Evolutionary conservation across 2,329 filamentous ascomycete genomes (phyloP).

Genomic region (Polychaeton citri): DNA sequence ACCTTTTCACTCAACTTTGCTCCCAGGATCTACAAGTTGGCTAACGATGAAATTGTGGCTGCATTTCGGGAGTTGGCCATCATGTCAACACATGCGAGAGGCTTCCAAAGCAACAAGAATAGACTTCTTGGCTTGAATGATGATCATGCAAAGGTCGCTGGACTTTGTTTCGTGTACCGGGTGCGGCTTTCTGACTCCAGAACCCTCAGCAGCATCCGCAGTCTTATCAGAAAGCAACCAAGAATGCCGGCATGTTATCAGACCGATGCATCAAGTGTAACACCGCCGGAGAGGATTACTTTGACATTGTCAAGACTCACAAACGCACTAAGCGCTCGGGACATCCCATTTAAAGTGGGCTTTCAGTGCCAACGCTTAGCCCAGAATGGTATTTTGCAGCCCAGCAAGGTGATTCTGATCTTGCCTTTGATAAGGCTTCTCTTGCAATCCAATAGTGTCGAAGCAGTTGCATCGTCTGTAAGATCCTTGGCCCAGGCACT

Average conservation of each 20-base stretch:
- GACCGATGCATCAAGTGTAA: constrained; percentile 5
- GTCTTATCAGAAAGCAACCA: constrained; percentile 11
- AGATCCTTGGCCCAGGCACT: constrained; percentile 40
- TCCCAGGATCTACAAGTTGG: constrained; percentile 26
- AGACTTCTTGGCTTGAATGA: constrained; percentile 24
- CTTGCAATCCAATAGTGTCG: constrained; percentile 12
- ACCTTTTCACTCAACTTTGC: constrained; percentile 20
- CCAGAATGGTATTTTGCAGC: constrained; percentile 49
- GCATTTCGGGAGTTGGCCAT: constrained; percentile 1
- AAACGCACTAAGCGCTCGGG: constrained; percentile 14
- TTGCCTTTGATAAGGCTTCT: constrained; percentile 29
- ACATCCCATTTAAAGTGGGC: constrained; percentile 39
- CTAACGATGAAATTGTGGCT: constrained; percentile 8
- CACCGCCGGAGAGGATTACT: constrained; percentile 5
- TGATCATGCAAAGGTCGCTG: constrained; percentile 26
- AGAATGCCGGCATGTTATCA: constrained; percentile 15
- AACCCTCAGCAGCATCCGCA: constrained; percentile 10
- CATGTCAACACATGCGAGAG: constrained; percentile 3
- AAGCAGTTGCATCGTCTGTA: constrained; percentile 32
- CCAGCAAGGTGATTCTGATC: constrained; percentile 36
- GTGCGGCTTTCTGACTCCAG: constrained; percentile 17
- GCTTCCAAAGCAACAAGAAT: constrained; percentile 14
- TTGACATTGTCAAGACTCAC: constrained; percentile 23
- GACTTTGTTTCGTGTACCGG: constrained; percentile 40
- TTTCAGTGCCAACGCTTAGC: constrained; percentile 54